These are phyloP conservation scores for Crucibulum cyathiforme DNA, from an alignment of 1,284 basidiomycete genomes.

Conservation along the genomic window DNA sequence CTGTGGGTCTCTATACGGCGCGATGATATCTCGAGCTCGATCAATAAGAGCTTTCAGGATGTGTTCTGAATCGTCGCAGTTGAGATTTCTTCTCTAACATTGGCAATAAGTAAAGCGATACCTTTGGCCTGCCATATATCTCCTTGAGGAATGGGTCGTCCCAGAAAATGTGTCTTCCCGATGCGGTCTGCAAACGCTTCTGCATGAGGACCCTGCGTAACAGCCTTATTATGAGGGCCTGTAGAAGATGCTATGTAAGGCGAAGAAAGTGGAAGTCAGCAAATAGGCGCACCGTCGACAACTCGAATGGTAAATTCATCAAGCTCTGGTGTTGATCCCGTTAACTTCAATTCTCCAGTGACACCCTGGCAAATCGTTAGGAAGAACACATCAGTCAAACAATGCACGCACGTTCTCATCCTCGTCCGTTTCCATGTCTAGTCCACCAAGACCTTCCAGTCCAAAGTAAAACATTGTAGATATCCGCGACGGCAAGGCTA, in stretches of 20 bases:
- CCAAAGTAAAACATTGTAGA: conserved; percentile 88
- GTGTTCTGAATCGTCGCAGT: conserved; percentile 52
- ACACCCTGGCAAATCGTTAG: conserved; percentile 63
- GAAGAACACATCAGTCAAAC: conserved; percentile 1
- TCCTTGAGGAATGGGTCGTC: conserved; percentile 66
- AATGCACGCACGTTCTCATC: conserved; percentile 66
- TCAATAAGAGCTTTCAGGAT: conserved; percentile 70
- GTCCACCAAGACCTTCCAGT: conserved; percentile 82
- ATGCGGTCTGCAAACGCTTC: conserved; percentile 67
- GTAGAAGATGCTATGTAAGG: not conserved
- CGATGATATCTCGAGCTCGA: conserved; percentile 60
- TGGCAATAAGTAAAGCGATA: conserved; percentile 25
- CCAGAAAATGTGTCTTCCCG: conserved; percentile 78
- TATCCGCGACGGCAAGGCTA: conserved; percentile 64
- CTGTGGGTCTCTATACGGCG: conserved; percentile 59
- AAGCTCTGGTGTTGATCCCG: conserved; percentile 77
- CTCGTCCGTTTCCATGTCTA: conserved; percentile 81
- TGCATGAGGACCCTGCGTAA: conserved; percentile 61
- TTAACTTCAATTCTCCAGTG: conserved; percentile 69
- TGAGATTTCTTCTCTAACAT: not conserved
- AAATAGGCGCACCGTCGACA: conserved; percentile 65
- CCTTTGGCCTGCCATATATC: conserved; percentile 88
- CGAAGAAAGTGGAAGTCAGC: not conserved
- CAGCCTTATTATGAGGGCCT: conserved; percentile 65
- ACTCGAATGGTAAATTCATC: conserved; percentile 85